These are phyloP conservation scores for Fusarium sp. DNA, from an alignment of 2,329 filamentous ascomycete genomes.

Conservation along the genomic window DNA sequence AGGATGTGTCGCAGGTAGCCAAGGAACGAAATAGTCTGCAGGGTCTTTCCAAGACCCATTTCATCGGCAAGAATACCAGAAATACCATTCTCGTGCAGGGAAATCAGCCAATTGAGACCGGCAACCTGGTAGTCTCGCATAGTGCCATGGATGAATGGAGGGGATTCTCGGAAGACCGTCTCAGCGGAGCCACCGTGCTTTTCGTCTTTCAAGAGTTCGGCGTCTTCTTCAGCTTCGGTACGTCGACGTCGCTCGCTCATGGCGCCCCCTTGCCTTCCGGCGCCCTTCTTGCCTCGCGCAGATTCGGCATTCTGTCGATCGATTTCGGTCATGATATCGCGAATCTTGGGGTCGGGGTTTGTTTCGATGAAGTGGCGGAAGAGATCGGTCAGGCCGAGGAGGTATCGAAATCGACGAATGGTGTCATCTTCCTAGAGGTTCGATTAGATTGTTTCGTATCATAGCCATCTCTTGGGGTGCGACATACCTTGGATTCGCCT, in stretches of 20 bases:
- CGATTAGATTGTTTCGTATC: conserved; percentile 3
- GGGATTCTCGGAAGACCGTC: conserved; percentile 93
- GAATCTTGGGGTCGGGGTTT: conserved; percentile 93
- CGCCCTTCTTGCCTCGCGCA: conserved; percentile 75
- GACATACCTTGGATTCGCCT: conserved; percentile 85
- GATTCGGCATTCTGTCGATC: conserved; percentile 89
- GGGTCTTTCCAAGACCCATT: conserved; percentile 97
- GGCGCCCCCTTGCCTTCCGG: conserved; percentile 84
- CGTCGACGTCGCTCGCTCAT: conserved; percentile 80
- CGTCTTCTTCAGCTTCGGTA: conserved; percentile 98
- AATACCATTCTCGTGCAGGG: conserved; percentile 97
- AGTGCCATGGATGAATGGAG: conserved; percentile 83
- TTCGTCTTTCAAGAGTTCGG: conserved; percentile 86
- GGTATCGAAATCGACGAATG: conserved; percentile 91
- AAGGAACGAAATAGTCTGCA: conserved; percentile 96
- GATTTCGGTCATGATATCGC: conserved; percentile 92
- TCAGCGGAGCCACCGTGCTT: conserved; percentile 86
- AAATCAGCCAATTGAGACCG: conserved; percentile 97
- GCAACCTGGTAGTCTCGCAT: conserved; percentile 98
- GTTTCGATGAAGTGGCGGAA: conserved; percentile 99
- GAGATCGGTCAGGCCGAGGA: conserved; percentile 92
- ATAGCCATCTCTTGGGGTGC: not conserved
- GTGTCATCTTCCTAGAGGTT: conserved; percentile 84
- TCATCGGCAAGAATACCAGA: conserved; percentile 97
- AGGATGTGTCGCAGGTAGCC: conserved; percentile 93